Base-by-base conservation (phyloP, 306 rosid genomes). In the Prunus mira region DNA sequence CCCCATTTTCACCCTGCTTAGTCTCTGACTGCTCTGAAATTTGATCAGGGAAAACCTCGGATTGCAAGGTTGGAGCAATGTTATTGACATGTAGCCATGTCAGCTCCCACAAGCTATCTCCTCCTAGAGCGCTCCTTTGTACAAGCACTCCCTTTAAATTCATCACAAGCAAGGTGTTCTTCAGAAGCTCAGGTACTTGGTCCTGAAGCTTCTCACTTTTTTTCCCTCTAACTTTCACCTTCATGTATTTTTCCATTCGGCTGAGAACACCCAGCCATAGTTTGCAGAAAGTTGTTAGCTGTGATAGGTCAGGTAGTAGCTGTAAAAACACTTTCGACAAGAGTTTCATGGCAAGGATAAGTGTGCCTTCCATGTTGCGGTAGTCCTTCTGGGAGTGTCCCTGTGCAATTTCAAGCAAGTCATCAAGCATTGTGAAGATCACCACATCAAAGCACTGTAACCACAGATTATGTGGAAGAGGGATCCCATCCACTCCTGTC, bases 341-440 rank as follows among this genome's bases (percentile, higher is more conserved):
- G 82, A 96, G 92, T 84, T 92, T 92, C 91, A 91, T 88, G 62
- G 93, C 96, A 79, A 84, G 83, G 80, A 87, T 76, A 78, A 92
- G 98, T 25, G 99, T 89, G 74, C 99, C 98, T 81, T 96, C 99
- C 99, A 96, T 92, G 85, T 92, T 91, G 78, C 97, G 90, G 73
- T 87, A 91, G 78, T 96, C 98, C 86, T 89, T 95, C 79, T 86
- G 97, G 58, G 97, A 85, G 79, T 90, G 89, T 67, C 97, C 99
- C 81, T 86, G 98, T 45, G 96, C 91, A 79, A 96, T 96, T 83
- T 96, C 99, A 55, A 92, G 90, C 70, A 96, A 86, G 84, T 96
- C 98, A 71, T 96, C 99, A 78, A 96, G 96, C 89, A 96, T 83
- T 14, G 97, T 96, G 88, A 96, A 96, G 88, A 96, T 87, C 77